phyloP scores from a whole-genome alignment of 352 stramenopile species.

The Phytophthora citricola region DNA sequence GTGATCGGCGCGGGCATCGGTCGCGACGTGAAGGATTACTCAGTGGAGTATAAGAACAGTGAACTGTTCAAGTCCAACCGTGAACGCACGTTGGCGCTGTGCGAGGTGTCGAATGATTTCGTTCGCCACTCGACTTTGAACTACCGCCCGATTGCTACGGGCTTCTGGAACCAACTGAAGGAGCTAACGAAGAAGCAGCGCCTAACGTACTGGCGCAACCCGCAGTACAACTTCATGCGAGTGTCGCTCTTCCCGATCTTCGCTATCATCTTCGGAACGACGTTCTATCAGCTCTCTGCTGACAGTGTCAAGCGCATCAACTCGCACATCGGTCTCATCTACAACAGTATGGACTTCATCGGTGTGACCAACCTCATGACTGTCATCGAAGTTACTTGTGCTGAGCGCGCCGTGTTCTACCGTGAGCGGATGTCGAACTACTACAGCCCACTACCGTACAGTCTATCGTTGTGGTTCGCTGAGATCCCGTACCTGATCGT shows the following conservation, averaged over 20 bases:
- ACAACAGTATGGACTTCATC: slow-evolving; percentile 78
- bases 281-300: slow-evolving; percentile 54
- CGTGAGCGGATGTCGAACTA: slow-evolving; percentile 76
- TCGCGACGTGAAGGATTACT: slow-evolving; percentile 61
- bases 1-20: slow-evolving; percentile 76
- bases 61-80: slow-evolving; percentile 33
- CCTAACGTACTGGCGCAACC: slow-evolving; percentile 54
- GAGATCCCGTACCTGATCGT: slow-evolving; percentile 66
- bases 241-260: neutral
- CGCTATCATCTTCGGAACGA: slow-evolving; percentile 7
- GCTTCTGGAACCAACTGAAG: slow-evolving; percentile 48
- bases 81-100: slow-evolving; percentile 25
- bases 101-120: slow-evolving; percentile 29
- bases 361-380: slow-evolving; percentile 70
- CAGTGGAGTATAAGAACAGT: slow-evolving; percentile 57
- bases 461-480: slow-evolving; percentile 61
- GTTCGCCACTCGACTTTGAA: slow-evolving; percentile 55
- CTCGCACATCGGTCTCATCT: slow-evolving; percentile 68
- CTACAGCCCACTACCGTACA: slow-evolving; percentile 69
- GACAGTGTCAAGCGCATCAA: slow-evolving; percentile 48
- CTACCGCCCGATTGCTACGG: slow-evolving; percentile 47
- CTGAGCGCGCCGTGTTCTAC: slow-evolving; percentile 68
- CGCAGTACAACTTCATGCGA: neutral
- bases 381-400: slow-evolving; percentile 61
- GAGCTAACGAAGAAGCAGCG: slow-evolving; percentile 45